Evolutionary conservation across 495 filamentous ascomycete species (phyloP), one percentile per base, ranked within the genome.

Genomic region (Aspergillus hancockii): DNA sequence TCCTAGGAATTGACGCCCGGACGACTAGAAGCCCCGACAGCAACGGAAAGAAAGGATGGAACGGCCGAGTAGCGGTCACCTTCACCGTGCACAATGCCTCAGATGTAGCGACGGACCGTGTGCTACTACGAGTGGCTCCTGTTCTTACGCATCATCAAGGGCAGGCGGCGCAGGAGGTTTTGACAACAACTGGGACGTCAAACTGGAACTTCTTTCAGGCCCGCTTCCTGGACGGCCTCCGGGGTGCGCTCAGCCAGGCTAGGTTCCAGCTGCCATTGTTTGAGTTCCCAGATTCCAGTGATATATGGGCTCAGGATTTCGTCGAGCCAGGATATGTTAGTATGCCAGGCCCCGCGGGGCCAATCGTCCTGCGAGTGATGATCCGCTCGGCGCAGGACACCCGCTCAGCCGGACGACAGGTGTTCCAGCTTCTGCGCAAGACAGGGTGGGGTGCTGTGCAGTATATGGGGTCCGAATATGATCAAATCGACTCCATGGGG

Each of bases 21-120:
- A 50, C 30, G 47, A 19, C 47, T 53, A 9, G 41, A 45, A 28
- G 3, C 7, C 25, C 25, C 25, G 7, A 28, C 25, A 28, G 25
- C 25, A 28, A 3, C 7, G 19, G 57, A 54, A 22, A 9, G 14
- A 6, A 1, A 1, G 23, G 31, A 52, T 59, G 57, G 57, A 49
- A 59, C 25, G 57, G 57, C 1, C 22, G 18, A 21, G 57, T 59
- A 10, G 41, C 23, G 6, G 38, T 59, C 0, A 30, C 41, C 25
- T 25, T 59, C 53, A 25, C 52, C 49, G 50, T 59, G 9, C 23
- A 53, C 23, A 50, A 54, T 10, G 38, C 19, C 4, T 28, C 23
- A 5, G 56, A 63, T 52, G 22, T 63, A 18, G 40, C 36, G 1
- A 69, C 67, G 25, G 74, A 61, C 28, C 14, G 31, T 2, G 58